These are phyloP conservation scores for Apiotrichum domesticum DNA, from an alignment of 1,284 basidiomycete species.

Conservation along the genomic window DNA sequence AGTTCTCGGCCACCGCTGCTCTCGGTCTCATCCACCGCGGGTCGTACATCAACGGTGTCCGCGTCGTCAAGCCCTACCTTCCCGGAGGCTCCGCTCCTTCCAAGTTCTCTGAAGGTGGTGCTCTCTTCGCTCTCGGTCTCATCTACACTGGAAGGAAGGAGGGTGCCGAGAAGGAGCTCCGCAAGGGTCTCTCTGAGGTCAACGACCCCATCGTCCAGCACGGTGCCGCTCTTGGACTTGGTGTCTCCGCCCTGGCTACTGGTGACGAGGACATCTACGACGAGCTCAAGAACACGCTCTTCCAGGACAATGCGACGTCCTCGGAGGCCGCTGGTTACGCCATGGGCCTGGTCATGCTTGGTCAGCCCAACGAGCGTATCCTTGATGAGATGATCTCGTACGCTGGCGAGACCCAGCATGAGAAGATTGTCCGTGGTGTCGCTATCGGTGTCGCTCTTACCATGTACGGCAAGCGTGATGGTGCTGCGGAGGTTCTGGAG, in stretches of 20 bases:
- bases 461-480: constrained; percentile 83
- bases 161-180: constrained; percentile 68
- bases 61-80: constrained; percentile 87
- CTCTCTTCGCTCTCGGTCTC: constrained; percentile 85
- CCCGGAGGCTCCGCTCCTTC: constrained; percentile 61
- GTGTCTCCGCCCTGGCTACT: constrained; percentile 86
- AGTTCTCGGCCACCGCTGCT: constrained; percentile 90
- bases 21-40: constrained; percentile 96
- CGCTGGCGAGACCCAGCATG: constrained; percentile 90
- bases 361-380: constrained; percentile 68
- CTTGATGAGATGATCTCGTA: constrained; percentile 91
- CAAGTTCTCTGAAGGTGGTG: constrained; percentile 83
- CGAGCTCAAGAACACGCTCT: constrained; percentile 77
- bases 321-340: constrained; percentile 91
- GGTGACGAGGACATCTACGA: constrained; percentile 84
- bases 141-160: constrained; percentile 66
- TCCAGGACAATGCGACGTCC: constrained; percentile 86
- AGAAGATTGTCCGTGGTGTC: constrained; percentile 93
- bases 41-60: constrained; percentile 84
- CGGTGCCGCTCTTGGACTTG: constrained; percentile 87
- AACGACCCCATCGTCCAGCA: constrained; percentile 81
- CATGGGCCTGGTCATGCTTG: constrained; percentile 95
- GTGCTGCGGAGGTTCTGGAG: constrained; percentile 72
- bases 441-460: constrained; percentile 85
- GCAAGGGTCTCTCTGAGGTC: constrained; percentile 55